These are phyloP conservation scores for Cryptococcus maquisensis DNA, from an alignment of 1,284 basidiomycete genomes.

Conservation along the genomic window DNA sequence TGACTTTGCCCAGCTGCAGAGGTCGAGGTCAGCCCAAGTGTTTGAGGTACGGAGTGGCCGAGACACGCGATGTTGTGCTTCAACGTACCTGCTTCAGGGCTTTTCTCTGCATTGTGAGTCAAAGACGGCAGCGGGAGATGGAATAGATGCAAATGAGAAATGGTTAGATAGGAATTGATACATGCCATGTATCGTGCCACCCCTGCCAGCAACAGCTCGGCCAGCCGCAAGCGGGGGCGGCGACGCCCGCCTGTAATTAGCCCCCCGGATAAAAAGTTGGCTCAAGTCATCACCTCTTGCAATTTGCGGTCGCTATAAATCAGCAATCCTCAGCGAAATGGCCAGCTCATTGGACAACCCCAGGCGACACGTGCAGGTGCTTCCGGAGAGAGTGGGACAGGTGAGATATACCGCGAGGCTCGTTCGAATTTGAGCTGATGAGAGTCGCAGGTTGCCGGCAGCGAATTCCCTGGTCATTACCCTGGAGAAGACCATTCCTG, in stretches of 20 bases:
- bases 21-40: neutral
- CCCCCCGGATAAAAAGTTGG: neutral
- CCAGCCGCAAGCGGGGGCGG: neutral
- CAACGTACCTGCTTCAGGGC: slow-evolving; percentile 43
- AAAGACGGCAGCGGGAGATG: neutral
- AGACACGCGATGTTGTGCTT: neutral
- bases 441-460: slow-evolving; percentile 63
- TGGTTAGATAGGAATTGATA: too few relatives aligned
- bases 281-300: neutral
- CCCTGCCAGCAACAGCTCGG: too few relatives aligned
- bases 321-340: neutral
- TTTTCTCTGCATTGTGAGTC: slow-evolving; percentile 36
- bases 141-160: too few relatives aligned
- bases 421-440: neutral
- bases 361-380: slow-evolving; percentile 57
- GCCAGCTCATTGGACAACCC: slow-evolving; percentile 26
- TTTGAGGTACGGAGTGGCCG: too few relatives aligned
- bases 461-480: slow-evolving; percentile 82
- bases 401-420: slow-evolving; percentile 26
- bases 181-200: too few relatives aligned
- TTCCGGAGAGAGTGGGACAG: slow-evolving; percentile 66
- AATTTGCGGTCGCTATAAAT: too few relatives aligned
- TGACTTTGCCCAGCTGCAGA: slow-evolving; percentile 43
- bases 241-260: too few relatives aligned
- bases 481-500: slow-evolving; percentile 79